Evolutionary conservation across 1,284 basidiomycete genomes (phyloP), one percentile per base, ranked within the genome.

Genomic region (Schizophyllum amplum): DNA sequence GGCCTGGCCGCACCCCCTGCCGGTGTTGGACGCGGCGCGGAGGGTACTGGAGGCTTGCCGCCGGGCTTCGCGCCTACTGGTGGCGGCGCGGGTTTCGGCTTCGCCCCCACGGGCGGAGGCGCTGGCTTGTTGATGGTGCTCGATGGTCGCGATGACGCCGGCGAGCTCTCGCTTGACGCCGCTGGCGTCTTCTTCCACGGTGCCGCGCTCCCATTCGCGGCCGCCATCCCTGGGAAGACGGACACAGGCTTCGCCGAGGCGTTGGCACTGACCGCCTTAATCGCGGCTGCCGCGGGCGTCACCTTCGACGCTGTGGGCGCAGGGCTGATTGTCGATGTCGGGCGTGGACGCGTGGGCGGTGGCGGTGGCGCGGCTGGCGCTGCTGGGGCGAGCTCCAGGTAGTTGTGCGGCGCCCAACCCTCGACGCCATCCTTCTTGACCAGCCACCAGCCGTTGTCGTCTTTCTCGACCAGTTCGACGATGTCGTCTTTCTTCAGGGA

Each of bases 361-460:
- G 92, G 84, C 0, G 88, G 81, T 0, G 84, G 77, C 1, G 80
- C 75, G 6, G 80, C 74, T 53, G 80, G 81, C 1, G 80, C 76
- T 60, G 79, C 82, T 50, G 84, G 82, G 3, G 87, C 81, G 50
- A 88, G 78, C 67, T 95, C 91, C 24, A 95, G 83, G 67, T 98
- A 98, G 71, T 98, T 97, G 62, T 88, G 87, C 1, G 96, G 96
- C 17, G 94, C 91, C 95, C 95, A 99, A 15, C 94, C 96, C 70
- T 98, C 94, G 22, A 76, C 72, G 0, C 81, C 83, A 57, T 80
- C 81, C 73, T 92, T 95, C 77, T 90, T 92, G 54, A 98, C 88
- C 49, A 98, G 79, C 94, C 96, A 98, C 96, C 96, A 99, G 62
- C 90, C 94, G 66, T 94, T 94, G 59, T 92, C 83, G 62, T 97